Percentiles rank a stretch among this genome's conserved stretches.
phyloP scores from a whole-genome alignment of 75 land plant species.

The Cupressus sempervirens region DNA sequence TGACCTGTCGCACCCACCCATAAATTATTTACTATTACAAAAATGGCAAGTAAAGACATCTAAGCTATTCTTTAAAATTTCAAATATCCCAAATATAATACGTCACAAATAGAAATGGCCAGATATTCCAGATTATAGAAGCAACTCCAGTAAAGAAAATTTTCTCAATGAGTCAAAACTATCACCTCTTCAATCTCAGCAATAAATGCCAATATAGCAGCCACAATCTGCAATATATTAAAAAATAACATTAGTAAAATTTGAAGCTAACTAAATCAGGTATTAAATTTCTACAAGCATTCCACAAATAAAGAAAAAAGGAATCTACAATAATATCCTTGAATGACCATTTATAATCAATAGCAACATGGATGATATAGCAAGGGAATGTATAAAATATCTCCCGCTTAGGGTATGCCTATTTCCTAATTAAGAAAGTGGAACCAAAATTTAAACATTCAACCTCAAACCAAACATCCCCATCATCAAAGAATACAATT shows the following conservation, averaged over 20 bases:
- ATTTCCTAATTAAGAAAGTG: background rate
- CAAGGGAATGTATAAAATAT: background rate
- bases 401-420: background rate
- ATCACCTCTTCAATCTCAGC: constrained; percentile 36
- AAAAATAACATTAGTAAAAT: background rate
- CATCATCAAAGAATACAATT: background rate
- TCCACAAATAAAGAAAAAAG: background rate
- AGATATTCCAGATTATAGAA: background rate
- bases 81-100: background rate
- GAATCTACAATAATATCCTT: background rate
- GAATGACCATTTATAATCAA: background rate
- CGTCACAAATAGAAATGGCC: background rate
- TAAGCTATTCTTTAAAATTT: background rate
- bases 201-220: constrained; percentile 53
- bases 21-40: background rate
- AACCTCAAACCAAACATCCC: background rate
- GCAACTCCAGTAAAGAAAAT: background rate
- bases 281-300: background rate
- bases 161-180: background rate
- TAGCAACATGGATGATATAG: background rate
- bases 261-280: background rate
- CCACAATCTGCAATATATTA: constrained; percentile 29
- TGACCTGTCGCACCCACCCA: constrained; percentile 16
- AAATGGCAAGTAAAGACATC: background rate
- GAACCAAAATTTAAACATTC: background rate